Base-by-base conservation (phyloP, 2,329 filamentous ascomycete species). In the Aaosphaeria pasadenensis region DNA sequence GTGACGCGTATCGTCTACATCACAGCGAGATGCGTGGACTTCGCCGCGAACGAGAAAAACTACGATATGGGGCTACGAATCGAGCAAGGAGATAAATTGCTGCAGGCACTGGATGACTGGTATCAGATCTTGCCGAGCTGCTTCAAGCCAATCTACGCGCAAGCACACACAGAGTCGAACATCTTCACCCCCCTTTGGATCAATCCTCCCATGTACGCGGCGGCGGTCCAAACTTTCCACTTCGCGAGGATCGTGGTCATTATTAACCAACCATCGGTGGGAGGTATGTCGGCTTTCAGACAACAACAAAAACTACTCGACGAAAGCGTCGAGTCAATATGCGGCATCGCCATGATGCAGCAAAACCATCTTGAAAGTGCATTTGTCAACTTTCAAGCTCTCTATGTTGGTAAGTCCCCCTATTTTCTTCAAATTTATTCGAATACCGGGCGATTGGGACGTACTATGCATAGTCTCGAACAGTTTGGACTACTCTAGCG, bases 11-110 rank as follows among this genome's bases (percentile, higher is more conserved):
- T 79, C 0, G 69, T 81, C 0, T 85, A 80, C 54, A 72, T 84
- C 1, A 71, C 83, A 4, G 77, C 79, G 1, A 76, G 81, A 54
- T 77, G 77, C 3, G 76, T 84, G 4, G 82, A 83, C 52, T 85
- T 81, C 60, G 79, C 78, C 42, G 79, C 80, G 0, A 71, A 75
- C n/a, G 76, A 80, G 48, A 71, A 75, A 50, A 64, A 68, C 7
- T 71, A 73, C 30, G 71, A 77, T 42, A 56, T 70, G 32, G 69
- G 69, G 46, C 64, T 74, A 17, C 71, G 78, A 17, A 74, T 81
- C 32, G 70, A 74, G 6, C 69, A 73, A 42, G 76, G 73, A 0
- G 73, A 74, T 48, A 71, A 71, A 7, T 60, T 81, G 0, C 64
- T 78, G 7, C 71, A 73, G 31, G 74, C 77, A 57, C 60, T 82